A percentile compares a stretch with the other conserved stretches of the same genome.
phyloP scores from a whole-genome alignment of 116 monocot genomes.

The Posidonia oceanica region DNA sequence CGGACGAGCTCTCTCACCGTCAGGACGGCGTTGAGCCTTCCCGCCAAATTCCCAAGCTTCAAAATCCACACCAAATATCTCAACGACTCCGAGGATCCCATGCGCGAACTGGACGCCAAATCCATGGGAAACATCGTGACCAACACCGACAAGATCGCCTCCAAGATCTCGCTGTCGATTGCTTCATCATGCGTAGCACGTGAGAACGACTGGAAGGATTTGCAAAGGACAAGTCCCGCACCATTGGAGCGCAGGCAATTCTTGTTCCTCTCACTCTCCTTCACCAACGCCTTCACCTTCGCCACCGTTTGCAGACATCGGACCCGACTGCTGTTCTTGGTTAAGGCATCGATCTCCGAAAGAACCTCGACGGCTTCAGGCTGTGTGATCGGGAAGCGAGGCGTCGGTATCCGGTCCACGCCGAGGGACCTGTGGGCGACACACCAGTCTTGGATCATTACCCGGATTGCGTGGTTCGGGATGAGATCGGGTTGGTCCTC shows the following conservation, averaged over 20 bases:
- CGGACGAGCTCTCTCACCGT: conserved; percentile 10
- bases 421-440: conserved; percentile 30
- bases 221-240: conserved; percentile 11
- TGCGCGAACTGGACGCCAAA: not conserved
- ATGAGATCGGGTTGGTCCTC: conserved; percentile 14
- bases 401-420: conserved; percentile 53
- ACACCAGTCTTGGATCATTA: conserved; percentile 64
- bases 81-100: not conserved
- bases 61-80: conserved; percentile 5
- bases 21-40: conserved; percentile 9
- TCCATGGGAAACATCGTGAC: conserved; percentile 25
- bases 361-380: conserved; percentile 12
- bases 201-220: conserved; percentile 8
- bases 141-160: conserved; percentile 36
- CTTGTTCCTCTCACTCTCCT: conserved; percentile 43
- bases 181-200: too few species aligned
- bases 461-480: conserved; percentile 45
- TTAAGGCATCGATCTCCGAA: not conserved
- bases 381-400: conserved; percentile 19
- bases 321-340: conserved; percentile 7
- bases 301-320: conserved; percentile 11
- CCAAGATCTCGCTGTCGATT: not conserved
- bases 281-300: conserved; percentile 20
- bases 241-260: conserved; percentile 20
- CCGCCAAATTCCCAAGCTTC: conserved; percentile 3